phyloP scores from a whole-genome alignment of 2,329 filamentous ascomycete species.

The Talaromyces sp. region DNA sequence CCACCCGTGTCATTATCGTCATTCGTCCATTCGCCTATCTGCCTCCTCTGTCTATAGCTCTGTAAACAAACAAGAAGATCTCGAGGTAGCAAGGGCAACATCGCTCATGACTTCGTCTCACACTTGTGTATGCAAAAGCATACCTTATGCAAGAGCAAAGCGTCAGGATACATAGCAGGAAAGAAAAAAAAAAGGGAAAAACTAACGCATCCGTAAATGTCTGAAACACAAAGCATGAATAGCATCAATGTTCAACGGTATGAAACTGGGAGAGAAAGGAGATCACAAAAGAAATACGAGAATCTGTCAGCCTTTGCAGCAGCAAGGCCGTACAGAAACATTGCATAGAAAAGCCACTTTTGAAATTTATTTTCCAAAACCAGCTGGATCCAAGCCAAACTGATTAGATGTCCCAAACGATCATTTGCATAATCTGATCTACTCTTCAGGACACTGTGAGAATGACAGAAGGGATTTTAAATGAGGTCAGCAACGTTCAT shows the following conservation, averaged over 20 bases:
- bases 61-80: conserved; percentile 21
- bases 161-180: conserved; percentile 31
- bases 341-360: conserved; percentile 41
- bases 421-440: conserved; percentile 9
- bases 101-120: conserved; percentile 37
- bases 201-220: conserved; percentile 28
- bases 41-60: conserved; percentile 23
- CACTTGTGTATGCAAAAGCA: conserved; percentile 35
- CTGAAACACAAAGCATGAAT: conserved; percentile 21
- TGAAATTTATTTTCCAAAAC: conserved; percentile 22
- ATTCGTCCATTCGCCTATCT: conserved; percentile 27
- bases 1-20: conserved; percentile 32
- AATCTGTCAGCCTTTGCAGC: conserved; percentile 11
- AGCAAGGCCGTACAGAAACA: conserved; percentile 23
- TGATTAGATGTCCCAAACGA: conserved; percentile 14
- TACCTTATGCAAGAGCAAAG: conserved; percentile 39
- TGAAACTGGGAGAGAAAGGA: conserved; percentile 7
- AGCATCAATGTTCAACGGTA: conserved; percentile 23
- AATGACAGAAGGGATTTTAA: conserved; percentile 35
- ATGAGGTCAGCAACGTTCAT: conserved; percentile 71
- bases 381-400: conserved; percentile 19
- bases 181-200: conserved; percentile 18
- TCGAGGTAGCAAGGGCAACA: conserved; percentile 29
- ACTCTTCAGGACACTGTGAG: conserved; percentile 9
- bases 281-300: conserved; percentile 15